A percentile compares a stretch with the other conserved stretches of the same genome.
Evolutionary conservation across 1,139 yeast species (phyloP).

Genomic region (Suhomyces maxii): DNA sequence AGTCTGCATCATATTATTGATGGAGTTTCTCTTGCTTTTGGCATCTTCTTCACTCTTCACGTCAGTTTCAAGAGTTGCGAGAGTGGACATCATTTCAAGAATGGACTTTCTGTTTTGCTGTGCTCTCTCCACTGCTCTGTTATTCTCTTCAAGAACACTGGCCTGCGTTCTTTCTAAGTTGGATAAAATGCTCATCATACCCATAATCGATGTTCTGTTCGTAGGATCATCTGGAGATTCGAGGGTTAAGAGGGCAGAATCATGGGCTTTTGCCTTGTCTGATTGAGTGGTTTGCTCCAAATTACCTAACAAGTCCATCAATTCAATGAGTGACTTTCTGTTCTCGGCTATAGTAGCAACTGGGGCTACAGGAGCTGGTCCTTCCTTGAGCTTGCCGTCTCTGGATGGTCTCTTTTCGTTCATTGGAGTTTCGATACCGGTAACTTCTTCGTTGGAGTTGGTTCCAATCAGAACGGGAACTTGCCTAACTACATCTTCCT

Average conservation of each 20-base stretch:
- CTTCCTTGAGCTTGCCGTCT: no score
- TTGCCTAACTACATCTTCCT: no score
- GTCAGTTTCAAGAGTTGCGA: conserved; percentile 11
- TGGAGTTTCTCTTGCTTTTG: conserved; percentile 15
- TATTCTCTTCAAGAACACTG: conserved; percentile 13
- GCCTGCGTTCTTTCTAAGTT: conserved; percentile 17
- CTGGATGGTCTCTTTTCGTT: no score
- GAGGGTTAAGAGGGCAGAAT: neutral
- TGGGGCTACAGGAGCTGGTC: neutral
- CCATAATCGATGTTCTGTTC: conserved; percentile 15
- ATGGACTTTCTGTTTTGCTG: conserved; percentile 24
- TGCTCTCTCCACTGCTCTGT: conserved; percentile 11
- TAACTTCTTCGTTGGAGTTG: no score
- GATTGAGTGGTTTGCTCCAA: conserved; percentile 11
- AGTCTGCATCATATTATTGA: conserved; percentile 18
- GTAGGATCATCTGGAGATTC: neutral
- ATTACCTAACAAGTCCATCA: conserved; percentile 21
- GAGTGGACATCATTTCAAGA: conserved; percentile 25
- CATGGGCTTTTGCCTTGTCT: conserved; percentile 4
- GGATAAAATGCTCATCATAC: conserved; percentile 22
- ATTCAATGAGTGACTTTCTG: conserved; percentile 18
- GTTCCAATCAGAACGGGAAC: no score
- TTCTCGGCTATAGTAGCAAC: neutral
- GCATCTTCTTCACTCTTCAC: conserved; percentile 7
- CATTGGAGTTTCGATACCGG: no score